phyloP scores from a whole-genome alignment of 73 alveolate species.

The Paramecium caudatum region DNA sequence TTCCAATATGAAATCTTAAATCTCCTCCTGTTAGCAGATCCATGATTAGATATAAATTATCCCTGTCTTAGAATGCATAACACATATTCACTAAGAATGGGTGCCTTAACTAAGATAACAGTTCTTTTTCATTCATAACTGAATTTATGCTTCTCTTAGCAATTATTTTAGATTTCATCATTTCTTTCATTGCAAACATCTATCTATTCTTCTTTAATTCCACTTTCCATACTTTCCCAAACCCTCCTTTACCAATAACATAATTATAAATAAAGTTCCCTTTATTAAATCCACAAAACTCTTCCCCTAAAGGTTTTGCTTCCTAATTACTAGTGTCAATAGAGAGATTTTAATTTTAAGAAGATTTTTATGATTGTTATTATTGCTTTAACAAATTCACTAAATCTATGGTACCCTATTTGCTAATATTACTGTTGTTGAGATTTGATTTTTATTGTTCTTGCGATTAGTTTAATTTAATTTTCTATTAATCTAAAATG shows the following conservation, averaged over 20 bases:
- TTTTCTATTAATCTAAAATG: constrained; percentile 27
- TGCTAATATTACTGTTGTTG: constrained; percentile 25
- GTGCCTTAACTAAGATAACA: constrained; percentile 62
- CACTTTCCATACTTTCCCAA: constrained; percentile 94
- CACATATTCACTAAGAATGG: constrained; percentile 93
- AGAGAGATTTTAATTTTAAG: neutral
- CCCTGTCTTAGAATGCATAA: constrained; percentile 95
- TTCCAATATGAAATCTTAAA: constrained; percentile 90
- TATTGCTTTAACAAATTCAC: constrained; percentile 41
- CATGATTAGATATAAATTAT: constrained; percentile 88
- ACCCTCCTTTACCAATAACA: constrained; percentile 92
- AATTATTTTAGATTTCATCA: constrained; percentile 73
- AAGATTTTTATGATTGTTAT: neutral
- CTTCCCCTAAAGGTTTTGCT: neutral
- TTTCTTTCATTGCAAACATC: constrained; percentile 77
- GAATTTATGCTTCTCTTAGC: constrained; percentile 75
- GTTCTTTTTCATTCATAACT: constrained; percentile 75
- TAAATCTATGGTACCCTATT: constrained; percentile 46
- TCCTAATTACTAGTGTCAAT: constrained; percentile 1
- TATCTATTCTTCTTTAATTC: constrained; percentile 81
- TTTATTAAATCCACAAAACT: constrained; percentile 76
- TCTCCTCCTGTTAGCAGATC: constrained; percentile 97
- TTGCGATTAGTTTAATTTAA: constrained; percentile 32
- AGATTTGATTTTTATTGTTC: constrained; percentile 35
- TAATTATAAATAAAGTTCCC: constrained; percentile 80